These are phyloP conservation scores for Linum trigynum DNA, from an alignment of 345 rosid species.

Conservation along the genomic window DNA sequence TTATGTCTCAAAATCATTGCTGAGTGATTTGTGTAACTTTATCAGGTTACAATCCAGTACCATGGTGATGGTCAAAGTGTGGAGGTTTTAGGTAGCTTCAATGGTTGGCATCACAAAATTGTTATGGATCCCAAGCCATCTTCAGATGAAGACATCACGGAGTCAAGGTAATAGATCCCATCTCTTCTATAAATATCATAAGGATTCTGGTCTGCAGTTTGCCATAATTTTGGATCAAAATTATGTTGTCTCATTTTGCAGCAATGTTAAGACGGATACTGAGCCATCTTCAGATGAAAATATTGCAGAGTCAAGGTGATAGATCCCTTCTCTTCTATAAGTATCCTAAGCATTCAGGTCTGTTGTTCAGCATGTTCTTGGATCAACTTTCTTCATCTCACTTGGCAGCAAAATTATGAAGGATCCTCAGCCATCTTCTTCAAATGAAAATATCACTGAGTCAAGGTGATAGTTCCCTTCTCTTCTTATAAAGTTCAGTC, in stretches of 20 bases:
- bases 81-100: conserved; percentile 92
- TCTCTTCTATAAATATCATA: not conserved
- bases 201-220: not conserved
- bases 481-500: too few species aligned
- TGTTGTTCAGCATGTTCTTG: not conserved
- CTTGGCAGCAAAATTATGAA: too few species aligned
- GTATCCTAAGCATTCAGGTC: not conserved
- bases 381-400: too few species aligned
- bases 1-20: not conserved
- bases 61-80: conserved; percentile 71
- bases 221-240: too few species aligned
- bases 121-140: conserved; percentile 53
- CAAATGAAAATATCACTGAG: too few species aligned
- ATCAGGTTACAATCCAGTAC: conserved; percentile 65
- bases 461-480: too few species aligned
- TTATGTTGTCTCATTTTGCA: too few species aligned
- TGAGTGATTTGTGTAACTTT: conserved; percentile 5
- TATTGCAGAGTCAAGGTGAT: not conserved
- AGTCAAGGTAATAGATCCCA: not conserved
- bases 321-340: not conserved
- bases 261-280: too few species aligned
- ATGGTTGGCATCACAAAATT: conserved; percentile 81
- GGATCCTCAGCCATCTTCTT: too few species aligned
- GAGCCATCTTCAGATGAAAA: not conserved
- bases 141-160: conserved; percentile 21